These are phyloP conservation scores for Orbilia blumenaviensis DNA, from an alignment of 2,329 filamentous ascomycete species.

Conservation along the genomic window DNA sequence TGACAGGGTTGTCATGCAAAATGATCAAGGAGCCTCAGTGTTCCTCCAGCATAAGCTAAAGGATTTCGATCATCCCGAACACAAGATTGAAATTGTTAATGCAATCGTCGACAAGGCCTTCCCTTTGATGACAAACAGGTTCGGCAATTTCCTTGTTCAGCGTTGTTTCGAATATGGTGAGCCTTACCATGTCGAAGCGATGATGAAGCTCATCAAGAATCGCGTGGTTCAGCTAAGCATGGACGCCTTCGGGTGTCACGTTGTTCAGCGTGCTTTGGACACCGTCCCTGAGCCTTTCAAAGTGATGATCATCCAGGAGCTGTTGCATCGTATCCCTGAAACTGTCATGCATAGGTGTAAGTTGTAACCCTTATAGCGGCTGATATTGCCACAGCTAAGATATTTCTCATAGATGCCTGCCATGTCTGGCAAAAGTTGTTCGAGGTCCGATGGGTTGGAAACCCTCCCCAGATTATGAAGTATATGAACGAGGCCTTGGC, in stretches of 20 bases:
- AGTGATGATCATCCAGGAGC: constrained; percentile 97
- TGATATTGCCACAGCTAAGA: constrained; percentile 14
- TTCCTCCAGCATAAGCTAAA: constrained; percentile 99
- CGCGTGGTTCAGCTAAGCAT: constrained; percentile 94
- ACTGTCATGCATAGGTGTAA: constrained; percentile 90
- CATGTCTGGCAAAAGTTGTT: constrained; percentile 99
- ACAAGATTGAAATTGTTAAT: constrained; percentile 97
- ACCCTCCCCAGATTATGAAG: constrained; percentile 97
- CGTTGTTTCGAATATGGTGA: constrained; percentile 99
- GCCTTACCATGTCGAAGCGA: constrained; percentile 90
- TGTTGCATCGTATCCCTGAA: constrained; percentile 92
- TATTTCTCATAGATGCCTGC: constrained; percentile 72
- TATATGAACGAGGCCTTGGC: constrained; percentile 94
- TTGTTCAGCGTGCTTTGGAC: constrained; percentile 98
- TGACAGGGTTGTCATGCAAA: constrained; percentile 99
- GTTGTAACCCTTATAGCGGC: neutral
- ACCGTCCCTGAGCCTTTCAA: constrained; percentile 98
- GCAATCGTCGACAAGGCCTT: constrained; percentile 74
- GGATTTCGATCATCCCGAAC: constrained; percentile 83
- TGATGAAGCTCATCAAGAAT: constrained; percentile 91
- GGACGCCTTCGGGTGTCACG: constrained; percentile 98
- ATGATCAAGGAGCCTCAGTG: constrained; percentile 98
- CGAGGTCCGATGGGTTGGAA: constrained; percentile 92
- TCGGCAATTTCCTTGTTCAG: constrained; percentile 97
- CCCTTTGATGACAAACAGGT: constrained; percentile 95